These are phyloP conservation scores for Cytospora schulzeri DNA, from an alignment of 2,329 filamentous ascomycete genomes.

Conservation along the genomic window DNA sequence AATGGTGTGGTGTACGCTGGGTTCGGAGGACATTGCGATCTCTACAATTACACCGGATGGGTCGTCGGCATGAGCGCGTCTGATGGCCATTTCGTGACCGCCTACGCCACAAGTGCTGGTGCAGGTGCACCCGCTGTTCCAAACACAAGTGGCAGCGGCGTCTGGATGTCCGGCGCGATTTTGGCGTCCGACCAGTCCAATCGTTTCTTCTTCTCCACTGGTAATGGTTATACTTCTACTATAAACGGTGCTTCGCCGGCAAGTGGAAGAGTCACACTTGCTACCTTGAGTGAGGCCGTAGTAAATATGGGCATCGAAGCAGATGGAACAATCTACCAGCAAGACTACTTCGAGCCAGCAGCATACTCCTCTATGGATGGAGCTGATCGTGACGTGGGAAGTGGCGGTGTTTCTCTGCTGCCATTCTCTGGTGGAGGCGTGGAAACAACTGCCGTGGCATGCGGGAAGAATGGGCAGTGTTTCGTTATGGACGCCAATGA, in stretches of 20 bases:
- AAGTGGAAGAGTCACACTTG: conserved; percentile 37
- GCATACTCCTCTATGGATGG: conserved; percentile 53
- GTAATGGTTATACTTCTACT: conserved; percentile 35
- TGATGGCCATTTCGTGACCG: conserved; percentile 31
- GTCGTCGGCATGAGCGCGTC: conserved; percentile 34
- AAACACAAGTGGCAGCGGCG: conserved; percentile 5
- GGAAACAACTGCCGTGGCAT: conserved; percentile 46
- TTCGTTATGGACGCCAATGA: conserved; percentile 37
- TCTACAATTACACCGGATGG: conserved; percentile 47
- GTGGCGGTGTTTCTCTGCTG: conserved; percentile 41
- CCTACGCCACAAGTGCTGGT: not conserved
- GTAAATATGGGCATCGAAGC: conserved; percentile 44
- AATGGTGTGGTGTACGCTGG: conserved; percentile 47
- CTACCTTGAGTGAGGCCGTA: conserved; percentile 48
- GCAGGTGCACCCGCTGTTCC: conserved; percentile 25
- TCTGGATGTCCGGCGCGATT: conserved; percentile 15
- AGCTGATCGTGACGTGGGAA: conserved; percentile 54
- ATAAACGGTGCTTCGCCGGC: conserved; percentile 40
- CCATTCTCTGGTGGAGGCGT: conserved; percentile 14
- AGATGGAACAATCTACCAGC: not conserved
- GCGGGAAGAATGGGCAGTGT: conserved; percentile 54
- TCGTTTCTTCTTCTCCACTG: conserved; percentile 34
- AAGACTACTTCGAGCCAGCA: conserved; percentile 58
- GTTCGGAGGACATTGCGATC: conserved; percentile 51
- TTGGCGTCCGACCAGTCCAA: conserved; percentile 12